These are phyloP conservation scores for Candida anutae DNA, from an alignment of 1,139 yeast species.

Conservation along the genomic window DNA sequence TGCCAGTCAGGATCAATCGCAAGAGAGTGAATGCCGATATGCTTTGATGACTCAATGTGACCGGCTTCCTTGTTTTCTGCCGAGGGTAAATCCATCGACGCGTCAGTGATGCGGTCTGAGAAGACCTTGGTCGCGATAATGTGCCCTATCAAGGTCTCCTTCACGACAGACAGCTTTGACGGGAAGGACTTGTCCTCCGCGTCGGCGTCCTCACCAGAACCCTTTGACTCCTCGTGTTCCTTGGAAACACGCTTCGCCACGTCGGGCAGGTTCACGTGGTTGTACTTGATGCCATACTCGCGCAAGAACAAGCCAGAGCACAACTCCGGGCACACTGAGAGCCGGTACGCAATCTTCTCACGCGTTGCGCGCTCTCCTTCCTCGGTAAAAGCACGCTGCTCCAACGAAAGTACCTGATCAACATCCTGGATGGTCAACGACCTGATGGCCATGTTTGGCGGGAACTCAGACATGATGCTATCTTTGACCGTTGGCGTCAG, in stretches of 20 bases:
- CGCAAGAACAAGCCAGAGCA: slow-evolving; percentile 82
- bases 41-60: slow-evolving; percentile 67
- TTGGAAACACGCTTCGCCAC: slow-evolving; percentile 30
- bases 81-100: slow-evolving; percentile 59
- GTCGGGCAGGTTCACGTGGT: slow-evolving; percentile 38
- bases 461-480: slow-evolving; percentile 22
- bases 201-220: slow-evolving; percentile 16
- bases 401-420: slow-evolving; percentile 53
- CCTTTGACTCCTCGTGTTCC: slow-evolving; percentile 18
- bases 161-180: slow-evolving; percentile 42
- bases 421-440: slow-evolving; percentile 71
- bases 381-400: slow-evolving; percentile 50
- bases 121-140: slow-evolving; percentile 73
- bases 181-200: slow-evolving; percentile 37
- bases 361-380: slow-evolving; percentile 61
- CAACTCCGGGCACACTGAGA: slow-evolving; percentile 80
- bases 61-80: slow-evolving; percentile 39
- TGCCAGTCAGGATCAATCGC: slow-evolving; percentile 75
- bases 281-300: slow-evolving; percentile 43
- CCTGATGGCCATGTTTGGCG: slow-evolving; percentile 66
- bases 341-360: slow-evolving; percentile 61
- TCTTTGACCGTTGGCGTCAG: too few relatives aligned
- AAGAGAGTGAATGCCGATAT: slow-evolving; percentile 77
- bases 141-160: slow-evolving; percentile 75
- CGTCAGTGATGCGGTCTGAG: slow-evolving; percentile 46